A percentile compares a stretch with the other conserved stretches of the same genome.
These are phyloP conservation scores for Solanum corneliomulleri DNA, from an alignment of 257 asterid genomes.

Conservation along the genomic window DNA sequence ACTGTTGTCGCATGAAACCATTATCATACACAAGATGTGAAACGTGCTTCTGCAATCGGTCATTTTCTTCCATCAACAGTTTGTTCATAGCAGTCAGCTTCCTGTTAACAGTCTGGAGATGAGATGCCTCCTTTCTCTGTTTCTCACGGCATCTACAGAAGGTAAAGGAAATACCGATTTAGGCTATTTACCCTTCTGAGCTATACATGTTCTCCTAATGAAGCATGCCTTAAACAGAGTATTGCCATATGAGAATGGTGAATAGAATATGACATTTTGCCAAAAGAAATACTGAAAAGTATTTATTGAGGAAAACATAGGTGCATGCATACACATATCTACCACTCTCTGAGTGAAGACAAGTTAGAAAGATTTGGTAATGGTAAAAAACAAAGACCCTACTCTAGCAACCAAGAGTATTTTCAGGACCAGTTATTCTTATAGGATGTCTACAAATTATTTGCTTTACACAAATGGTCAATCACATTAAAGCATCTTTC, in stretches of 20 bases:
- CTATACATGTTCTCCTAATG: background rate
- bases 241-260: background rate
- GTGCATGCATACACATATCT: background rate
- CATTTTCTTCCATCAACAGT: conserved; percentile 94
- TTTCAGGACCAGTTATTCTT: background rate
- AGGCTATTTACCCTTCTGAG: background rate
- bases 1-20: conserved; percentile 70
- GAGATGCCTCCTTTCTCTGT: conserved; percentile 84
- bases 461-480: background rate
- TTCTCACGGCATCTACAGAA: conserved; percentile 77
- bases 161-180: background rate
- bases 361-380: background rate
- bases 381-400: background rate
- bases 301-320: background rate
- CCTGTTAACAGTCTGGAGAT: conserved; percentile 70
- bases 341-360: background rate
- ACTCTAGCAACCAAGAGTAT: background rate
- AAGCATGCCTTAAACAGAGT: background rate
- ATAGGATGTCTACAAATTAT: background rate
- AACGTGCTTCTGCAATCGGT: conserved; percentile 88
- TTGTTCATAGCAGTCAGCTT: conserved; percentile 87
- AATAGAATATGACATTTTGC: background rate
- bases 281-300: background rate
- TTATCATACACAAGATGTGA: conserved; percentile 81
- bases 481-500: background rate